These are phyloP conservation scores for Stipa capillata DNA, from an alignment of 176 grass and related monocot species.

Conservation along the genomic window DNA sequence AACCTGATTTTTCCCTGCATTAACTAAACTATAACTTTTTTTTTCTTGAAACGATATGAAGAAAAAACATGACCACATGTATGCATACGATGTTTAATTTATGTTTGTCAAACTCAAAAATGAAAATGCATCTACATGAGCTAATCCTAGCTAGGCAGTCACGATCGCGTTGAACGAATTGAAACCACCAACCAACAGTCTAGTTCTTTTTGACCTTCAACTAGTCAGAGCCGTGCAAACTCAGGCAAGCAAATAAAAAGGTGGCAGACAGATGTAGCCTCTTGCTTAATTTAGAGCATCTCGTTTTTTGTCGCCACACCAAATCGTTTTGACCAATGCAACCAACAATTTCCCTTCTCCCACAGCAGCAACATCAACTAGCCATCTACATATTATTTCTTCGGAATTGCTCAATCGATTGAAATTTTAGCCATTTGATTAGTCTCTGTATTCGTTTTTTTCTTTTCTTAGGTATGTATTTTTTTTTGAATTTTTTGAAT, in stretches of 20 bases:
- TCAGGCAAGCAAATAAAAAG: neutral
- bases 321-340: conserved; percentile 13
- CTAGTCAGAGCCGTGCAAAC: conserved; percentile 38
- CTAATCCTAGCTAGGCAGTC: neutral
- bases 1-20: neutral
- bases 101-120: neutral
- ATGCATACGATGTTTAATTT: neutral
- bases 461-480: too few species aligned
- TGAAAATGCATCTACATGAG: neutral
- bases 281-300: conserved; percentile 3
- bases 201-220: conserved; percentile 26
- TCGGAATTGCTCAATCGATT: too few species aligned
- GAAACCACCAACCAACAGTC: conserved; percentile 24
- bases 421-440: too few species aligned
- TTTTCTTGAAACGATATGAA: neutral
- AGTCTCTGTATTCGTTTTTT: neutral
- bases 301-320: neutral
- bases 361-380: neutral
- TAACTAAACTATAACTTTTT: neutral
- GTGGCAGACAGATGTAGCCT: neutral
- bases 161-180: conserved; percentile 13
- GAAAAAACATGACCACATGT: neutral
- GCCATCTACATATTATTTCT: too few species aligned
- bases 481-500: too few species aligned
- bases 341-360: neutral